Conservation (phyloP, 2,329 filamentous ascomycete genomes). For the Curvularia hawaiiensis region DNA sequence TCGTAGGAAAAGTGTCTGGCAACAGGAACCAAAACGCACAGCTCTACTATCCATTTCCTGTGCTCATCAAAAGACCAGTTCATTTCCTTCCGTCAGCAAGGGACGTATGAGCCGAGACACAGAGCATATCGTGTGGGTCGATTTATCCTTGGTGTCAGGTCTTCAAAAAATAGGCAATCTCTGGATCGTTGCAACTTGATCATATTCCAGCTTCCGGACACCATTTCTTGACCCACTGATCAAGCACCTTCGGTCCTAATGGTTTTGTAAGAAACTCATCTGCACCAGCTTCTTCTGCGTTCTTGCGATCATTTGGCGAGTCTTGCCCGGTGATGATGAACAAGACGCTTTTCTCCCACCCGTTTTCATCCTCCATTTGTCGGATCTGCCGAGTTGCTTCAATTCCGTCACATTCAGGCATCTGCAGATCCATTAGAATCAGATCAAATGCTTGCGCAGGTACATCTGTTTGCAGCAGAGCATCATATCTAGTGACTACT, state of each 20-base stretch:
- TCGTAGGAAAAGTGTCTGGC: not conserved
- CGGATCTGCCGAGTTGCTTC: constrained; percentile 45
- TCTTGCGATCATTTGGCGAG: constrained; percentile 28
- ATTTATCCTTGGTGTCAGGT: not conserved
- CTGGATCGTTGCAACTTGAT: not conserved
- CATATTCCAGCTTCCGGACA: constrained; percentile 21
- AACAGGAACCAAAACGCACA: not conserved
- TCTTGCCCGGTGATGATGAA: constrained; percentile 46
- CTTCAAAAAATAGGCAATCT: not conserved
- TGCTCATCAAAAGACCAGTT: too few relatives aligned
- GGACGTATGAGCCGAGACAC: too few relatives aligned
- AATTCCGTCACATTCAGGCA: constrained; percentile 49
- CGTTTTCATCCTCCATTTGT: constrained; percentile 34
- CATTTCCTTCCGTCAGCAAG: too few relatives aligned
- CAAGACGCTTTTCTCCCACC: constrained; percentile 30
- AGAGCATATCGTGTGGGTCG: too few relatives aligned
- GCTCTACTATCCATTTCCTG: not conserved
- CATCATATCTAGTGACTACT: constrained; percentile 5
- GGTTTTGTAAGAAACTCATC: constrained; percentile 44
- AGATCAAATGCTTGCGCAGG: constrained; percentile 34
- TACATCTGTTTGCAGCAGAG: constrained; percentile 9
- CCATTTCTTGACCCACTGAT: constrained; percentile 29
- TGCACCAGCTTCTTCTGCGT: constrained; percentile 35
- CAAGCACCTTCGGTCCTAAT: constrained; percentile 37
- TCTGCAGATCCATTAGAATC: constrained; percentile 51